Percentiles rank a stretch among this genome's conserved stretches.
phyloP scores from a whole-genome alignment of 2,329 filamentous ascomycete genomes.

The Pseudopyrenochaeta lycopersici region DNA sequence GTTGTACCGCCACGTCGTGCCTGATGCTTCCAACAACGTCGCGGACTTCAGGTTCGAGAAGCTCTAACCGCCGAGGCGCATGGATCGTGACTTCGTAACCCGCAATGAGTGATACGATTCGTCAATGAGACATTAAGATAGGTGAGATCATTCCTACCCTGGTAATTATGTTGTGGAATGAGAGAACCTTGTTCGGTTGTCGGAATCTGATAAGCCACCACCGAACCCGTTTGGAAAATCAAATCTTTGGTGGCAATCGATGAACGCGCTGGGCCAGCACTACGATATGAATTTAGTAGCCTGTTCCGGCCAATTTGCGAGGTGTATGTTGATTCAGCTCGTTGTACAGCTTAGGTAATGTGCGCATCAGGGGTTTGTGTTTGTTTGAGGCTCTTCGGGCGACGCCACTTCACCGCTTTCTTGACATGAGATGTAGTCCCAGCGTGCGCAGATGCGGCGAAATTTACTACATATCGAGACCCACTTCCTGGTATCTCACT shows the following conservation, averaged over 20 bases:
- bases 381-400: background rate
- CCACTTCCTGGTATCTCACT: slow-evolving; percentile 2
- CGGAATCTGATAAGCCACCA: too few species aligned
- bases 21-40: background rate
- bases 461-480: slow-evolving; percentile 7
- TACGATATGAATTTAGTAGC: too few species aligned
- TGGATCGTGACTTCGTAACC: background rate
- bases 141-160: slow-evolving; percentile 19
- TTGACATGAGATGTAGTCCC: background rate
- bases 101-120: slow-evolving; percentile 14
- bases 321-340: too few species aligned
- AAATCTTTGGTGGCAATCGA: too few species aligned
- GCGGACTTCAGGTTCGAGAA: background rate
- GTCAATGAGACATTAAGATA: slow-evolving; percentile 14
- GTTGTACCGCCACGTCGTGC: background rate
- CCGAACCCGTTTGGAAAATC: background rate
- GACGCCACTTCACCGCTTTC: background rate
- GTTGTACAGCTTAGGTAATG: too few species aligned
- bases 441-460: slow-evolving; percentile 6
- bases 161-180: background rate
- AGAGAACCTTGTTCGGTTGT: background rate
- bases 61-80: background rate
- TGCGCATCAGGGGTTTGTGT: too few species aligned
- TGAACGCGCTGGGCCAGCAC: too few species aligned
- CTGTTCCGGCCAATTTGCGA: too few species aligned